phyloP scores from a whole-genome alignment of 2,329 filamentous ascomycete species.

The Penicillium capsulatum region DNA sequence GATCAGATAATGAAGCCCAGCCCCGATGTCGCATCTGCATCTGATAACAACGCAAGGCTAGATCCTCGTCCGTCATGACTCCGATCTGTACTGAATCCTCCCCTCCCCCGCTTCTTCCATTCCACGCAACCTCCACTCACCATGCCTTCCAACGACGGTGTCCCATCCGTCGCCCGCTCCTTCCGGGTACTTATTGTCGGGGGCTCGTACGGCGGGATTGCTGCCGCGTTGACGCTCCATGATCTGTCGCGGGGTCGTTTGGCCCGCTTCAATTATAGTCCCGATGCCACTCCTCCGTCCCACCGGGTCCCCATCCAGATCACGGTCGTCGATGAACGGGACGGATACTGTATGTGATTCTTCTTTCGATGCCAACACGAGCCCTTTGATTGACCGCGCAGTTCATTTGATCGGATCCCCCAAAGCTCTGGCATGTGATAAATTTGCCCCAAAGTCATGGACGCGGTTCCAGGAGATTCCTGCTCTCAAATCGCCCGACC shows the following conservation, averaged over 20 bases:
- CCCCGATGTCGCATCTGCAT: too few relatives aligned
- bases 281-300: conserved; percentile 19
- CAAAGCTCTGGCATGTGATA: conserved; percentile 61
- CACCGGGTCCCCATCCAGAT: conserved; percentile 60
- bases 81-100: background rate
- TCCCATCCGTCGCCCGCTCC: conserved; percentile 18
- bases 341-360: conserved; percentile 65
- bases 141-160: conserved; percentile 29
- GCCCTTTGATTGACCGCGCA: conserved; percentile 29
- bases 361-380: background rate
- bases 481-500: conserved; percentile 58
- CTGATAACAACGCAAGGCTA: too few relatives aligned
- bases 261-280: conserved; percentile 43
- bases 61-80: too few relatives aligned
- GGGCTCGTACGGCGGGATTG: conserved; percentile 68
- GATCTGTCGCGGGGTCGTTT: conserved; percentile 58
- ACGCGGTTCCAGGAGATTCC: conserved; percentile 63
- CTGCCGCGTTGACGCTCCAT: conserved; percentile 62
- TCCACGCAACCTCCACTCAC: background rate
- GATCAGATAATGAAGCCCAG: too few relatives aligned
- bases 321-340: conserved; percentile 72
- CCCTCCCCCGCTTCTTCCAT: background rate
- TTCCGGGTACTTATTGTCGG: conserved; percentile 63
- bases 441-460: conserved; percentile 66
- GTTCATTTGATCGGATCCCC: conserved; percentile 74